phyloP scores from a whole-genome alignment of 2,329 filamentous ascomycete species.

The Cytospora mali region DNA sequence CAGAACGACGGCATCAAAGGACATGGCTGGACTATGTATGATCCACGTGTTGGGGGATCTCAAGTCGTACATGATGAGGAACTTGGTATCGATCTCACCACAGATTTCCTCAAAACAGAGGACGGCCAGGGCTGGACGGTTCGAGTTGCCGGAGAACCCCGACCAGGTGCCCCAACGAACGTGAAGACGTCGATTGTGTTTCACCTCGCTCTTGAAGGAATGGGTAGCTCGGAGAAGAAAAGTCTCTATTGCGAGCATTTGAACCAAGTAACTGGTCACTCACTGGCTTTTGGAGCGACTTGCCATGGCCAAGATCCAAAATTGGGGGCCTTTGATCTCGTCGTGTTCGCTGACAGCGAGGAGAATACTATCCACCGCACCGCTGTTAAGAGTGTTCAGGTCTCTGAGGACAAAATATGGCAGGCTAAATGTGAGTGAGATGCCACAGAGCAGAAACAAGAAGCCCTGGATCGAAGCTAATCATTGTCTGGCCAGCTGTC shows the following conservation, averaged over 20 bases:
- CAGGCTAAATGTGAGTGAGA: constrained; percentile 58
- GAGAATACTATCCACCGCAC: constrained; percentile 59
- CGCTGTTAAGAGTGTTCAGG: constrained; percentile 56
- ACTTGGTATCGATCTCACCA: constrained; percentile 68
- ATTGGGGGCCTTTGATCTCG: constrained; percentile 63
- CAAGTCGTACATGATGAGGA: constrained; percentile 68
- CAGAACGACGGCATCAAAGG: constrained; percentile 69
- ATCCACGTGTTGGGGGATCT: constrained; percentile 65
- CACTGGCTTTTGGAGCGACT: constrained; percentile 51
- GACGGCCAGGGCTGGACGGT: constrained; percentile 68
- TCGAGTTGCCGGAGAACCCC: constrained; percentile 62
- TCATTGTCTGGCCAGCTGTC: constrained; percentile 50
- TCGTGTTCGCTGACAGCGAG: constrained; percentile 57
- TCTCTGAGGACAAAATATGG: constrained; percentile 65
- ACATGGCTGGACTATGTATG: constrained; percentile 73
- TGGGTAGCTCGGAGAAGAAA: constrained; percentile 48
- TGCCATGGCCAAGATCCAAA: constrained; percentile 58
- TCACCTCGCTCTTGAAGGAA: constrained; percentile 63
- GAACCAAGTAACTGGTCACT: constrained; percentile 12
- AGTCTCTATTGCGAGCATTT: constrained; percentile 20
- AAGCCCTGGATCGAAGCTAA: background rate
- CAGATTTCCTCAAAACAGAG: constrained; percentile 69
- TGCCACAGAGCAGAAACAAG: constrained; percentile 35
- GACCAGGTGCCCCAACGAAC: constrained; percentile 55
- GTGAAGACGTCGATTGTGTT: constrained; percentile 61